Conservation (phyloP, 2,329 filamentous ascomycete species). For the Neonectria magnoliae region DNA sequence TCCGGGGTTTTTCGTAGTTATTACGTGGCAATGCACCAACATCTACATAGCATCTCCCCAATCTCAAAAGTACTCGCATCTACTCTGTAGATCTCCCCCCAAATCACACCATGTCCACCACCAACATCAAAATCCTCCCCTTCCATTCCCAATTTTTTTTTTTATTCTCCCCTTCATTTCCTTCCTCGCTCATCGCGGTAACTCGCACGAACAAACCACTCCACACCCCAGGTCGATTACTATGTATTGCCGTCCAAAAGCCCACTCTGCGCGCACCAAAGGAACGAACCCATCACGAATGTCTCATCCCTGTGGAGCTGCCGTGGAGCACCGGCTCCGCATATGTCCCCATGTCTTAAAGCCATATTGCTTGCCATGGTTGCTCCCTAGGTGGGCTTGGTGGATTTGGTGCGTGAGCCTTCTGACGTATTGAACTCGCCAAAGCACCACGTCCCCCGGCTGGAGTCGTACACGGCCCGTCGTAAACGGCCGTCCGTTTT, state of each 20-base stretch:
- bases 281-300: constrained; percentile 1
- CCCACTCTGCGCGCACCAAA: not conserved
- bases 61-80: no score
- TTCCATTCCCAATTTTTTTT: not conserved
- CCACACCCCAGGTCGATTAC: not conserved
- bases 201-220: not conserved
- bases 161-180: not conserved
- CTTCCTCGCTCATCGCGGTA: not conserved
- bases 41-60: no score
- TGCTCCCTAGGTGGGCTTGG: not conserved
- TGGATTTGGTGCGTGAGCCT: not conserved
- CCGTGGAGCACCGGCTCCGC: not conserved
- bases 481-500: not conserved
- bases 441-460: not conserved
- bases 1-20: not conserved
- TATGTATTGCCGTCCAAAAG: not conserved
- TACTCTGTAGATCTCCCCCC: not conserved
- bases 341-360: not conserved
- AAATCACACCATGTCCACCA: not conserved
- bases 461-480: not conserved
- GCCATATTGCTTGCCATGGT: no score
- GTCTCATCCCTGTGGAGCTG: not conserved
- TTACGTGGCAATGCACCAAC: no score
- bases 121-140: not conserved
- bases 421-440: not conserved